phyloP scores from a whole-genome alignment of 768 basidiomycete species.

The Mycena belliarum region DNA sequence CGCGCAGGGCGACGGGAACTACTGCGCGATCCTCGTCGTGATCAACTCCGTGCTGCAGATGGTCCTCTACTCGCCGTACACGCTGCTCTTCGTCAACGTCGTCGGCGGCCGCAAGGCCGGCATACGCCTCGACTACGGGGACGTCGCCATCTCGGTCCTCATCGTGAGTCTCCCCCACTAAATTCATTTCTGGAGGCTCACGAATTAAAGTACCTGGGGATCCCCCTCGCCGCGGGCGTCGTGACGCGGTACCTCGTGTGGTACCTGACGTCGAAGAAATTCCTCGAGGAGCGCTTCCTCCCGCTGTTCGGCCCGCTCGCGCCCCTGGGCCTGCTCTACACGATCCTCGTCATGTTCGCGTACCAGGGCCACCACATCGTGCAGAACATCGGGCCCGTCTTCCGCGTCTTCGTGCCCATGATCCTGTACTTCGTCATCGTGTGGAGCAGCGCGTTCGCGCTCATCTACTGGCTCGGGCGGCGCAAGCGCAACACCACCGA shows the following conservation, averaged over 20 bases:
- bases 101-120: constrained; percentile 51
- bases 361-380: constrained; percentile 70
- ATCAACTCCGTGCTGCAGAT: constrained; percentile 82
- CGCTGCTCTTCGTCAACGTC: constrained; percentile 72
- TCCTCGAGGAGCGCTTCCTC: constrained; percentile 62
- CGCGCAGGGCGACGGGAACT: constrained; percentile 65
- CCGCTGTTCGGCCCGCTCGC: constrained; percentile 69
- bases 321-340: constrained; percentile 78
- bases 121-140: constrained; percentile 55
- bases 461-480: constrained; percentile 50
- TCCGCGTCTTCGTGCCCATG: constrained; percentile 81
- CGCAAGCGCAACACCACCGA: constrained; percentile 21
- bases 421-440: constrained; percentile 77
- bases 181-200: not conserved
- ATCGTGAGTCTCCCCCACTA: constrained; percentile 50
- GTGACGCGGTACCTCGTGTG: constrained; percentile 63
- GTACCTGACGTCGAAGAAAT: constrained; percentile 41
- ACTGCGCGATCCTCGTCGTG: constrained; percentile 80
- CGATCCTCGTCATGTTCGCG: constrained; percentile 75
- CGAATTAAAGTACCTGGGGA: constrained; percentile 51
- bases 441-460: constrained; percentile 64
- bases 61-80: constrained; percentile 70
- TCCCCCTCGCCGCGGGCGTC: constrained; percentile 72
- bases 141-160: constrained; percentile 65
- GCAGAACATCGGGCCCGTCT: constrained; percentile 72